Evolutionary conservation across 176 grass and related monocot species (phyloP), one percentile per base, ranked within the genome.

Genomic region (Raddia guianensis): DNA sequence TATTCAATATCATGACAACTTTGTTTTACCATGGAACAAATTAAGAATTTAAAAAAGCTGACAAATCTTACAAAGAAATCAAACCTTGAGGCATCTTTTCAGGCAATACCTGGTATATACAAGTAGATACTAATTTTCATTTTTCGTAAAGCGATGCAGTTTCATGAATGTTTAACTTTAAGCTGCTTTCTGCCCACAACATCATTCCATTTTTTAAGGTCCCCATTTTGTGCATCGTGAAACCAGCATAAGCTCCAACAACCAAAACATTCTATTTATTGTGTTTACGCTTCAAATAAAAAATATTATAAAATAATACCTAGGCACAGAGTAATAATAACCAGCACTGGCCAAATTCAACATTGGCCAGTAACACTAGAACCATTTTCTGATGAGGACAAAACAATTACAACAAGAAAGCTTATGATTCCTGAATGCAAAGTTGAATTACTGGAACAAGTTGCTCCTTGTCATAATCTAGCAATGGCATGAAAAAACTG

Each of bases 11-110:
- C 67, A 70, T 70, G 44, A 49, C 21, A 70, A 70, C n/a, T 48
- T 27, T 9, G 21, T 32, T 7, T 70, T 46, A 49, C 13, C 68
- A 27, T 46, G 18, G 27, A 47, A 70, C 21, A 49, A 10, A 21
- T 2, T 49, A 49, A 32, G 46, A 11, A 49, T 70, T 6, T 49
- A 50, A 33, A 51, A 51, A 48, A 10, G 9, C 4, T 46, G 18
- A 48, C 45, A 70, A 33, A 12, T 70, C 19, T 32, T 12, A 13
- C 42, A 70, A 67, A 67, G 45, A 46, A 68, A 47, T 19, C 43
- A 16, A 68, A 49, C 44, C 66, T 70, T 70, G 21, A 70, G 46
- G 46, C 68, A 70, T 21, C 46, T 70, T 70, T 70, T 49, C 19
- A 32, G 44, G 49, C 19, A 18, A 49, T 49, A 49, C 11, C 68